Evolutionary conservation across 2,329 filamentous ascomycete genomes (phyloP).

Genomic region (Alternaria hordeiaustralica): DNA sequence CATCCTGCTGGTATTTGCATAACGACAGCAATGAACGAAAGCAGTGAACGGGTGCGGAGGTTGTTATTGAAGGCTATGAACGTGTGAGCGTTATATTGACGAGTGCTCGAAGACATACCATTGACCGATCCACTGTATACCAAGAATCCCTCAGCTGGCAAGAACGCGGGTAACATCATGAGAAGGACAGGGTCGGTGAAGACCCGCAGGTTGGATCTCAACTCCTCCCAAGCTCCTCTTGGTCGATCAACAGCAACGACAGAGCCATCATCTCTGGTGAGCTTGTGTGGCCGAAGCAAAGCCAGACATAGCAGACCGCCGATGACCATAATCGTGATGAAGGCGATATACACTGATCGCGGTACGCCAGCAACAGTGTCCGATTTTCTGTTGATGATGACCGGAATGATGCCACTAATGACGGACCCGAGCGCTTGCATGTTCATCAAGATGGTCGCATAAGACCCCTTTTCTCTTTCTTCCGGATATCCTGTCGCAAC

Average conservation of each 20-base stretch:
- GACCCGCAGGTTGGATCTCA: constrained; percentile 33
- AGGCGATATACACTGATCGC: constrained; percentile 39
- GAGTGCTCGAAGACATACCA: constrained; percentile 16
- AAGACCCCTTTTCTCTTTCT: constrained; percentile 39
- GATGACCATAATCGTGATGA: constrained; percentile 38
- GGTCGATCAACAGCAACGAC: constrained; percentile 36
- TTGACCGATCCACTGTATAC: constrained; percentile 44
- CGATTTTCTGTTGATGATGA: constrained; percentile 39
- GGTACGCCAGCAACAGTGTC: constrained; percentile 39
- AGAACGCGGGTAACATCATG: constrained; percentile 40
- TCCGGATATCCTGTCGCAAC: constrained; percentile 41
- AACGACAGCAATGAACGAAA: constrained; percentile 39
- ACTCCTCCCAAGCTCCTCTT: constrained; percentile 34
- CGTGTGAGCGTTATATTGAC: not conserved
- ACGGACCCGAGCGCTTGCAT: constrained; percentile 39
- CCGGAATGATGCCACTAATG: constrained; percentile 40
- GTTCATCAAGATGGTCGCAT: constrained; percentile 40
- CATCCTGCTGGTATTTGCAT: constrained; percentile 41
- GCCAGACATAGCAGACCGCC: constrained; percentile 34
- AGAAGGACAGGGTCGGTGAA: constrained; percentile 37
- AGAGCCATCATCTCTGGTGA: constrained; percentile 39
- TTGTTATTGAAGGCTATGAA: constrained; percentile 36
- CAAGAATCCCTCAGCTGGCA: constrained; percentile 38
- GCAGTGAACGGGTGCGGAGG: constrained; percentile 32
- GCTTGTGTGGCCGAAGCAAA: constrained; percentile 35